Base-by-base conservation (phyloP, 2,329 filamentous ascomycete species). In the Xylaria sp. region DNA sequence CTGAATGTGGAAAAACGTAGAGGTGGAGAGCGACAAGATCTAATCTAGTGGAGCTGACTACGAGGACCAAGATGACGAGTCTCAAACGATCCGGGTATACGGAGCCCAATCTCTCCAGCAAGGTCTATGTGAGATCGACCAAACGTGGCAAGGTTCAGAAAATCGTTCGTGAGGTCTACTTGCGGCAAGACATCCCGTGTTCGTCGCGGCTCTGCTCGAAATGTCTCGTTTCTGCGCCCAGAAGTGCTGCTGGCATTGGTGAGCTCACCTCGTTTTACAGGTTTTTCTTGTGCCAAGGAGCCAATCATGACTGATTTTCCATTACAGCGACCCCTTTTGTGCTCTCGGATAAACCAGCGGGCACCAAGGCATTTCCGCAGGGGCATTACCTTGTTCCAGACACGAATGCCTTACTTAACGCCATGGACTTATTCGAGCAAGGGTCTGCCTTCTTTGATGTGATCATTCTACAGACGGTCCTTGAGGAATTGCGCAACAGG, bases 61-160 rank as follows among this genome's bases (percentile, higher is more conserved):
- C 13, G 25, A 55, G 65, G 20, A 42, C 25, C 53, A 51, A 22
- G 5, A 91, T 91, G 89, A 87, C 88, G 66, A 90, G 88, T 74
- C 83, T 91, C 68, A 91, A 91, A 77, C 80, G 89, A 75, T 82
- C 84, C 9, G 77, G 83, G 51, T 84, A 83, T 29, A 79, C 81
- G 29, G 86, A 88, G 33, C 84, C 90, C 53, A 97, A 92, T 77
- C 91, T 98, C 71, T 95, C 94, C 36, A 97, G 92, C 87, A 99
- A 98, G 82, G 89, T 96, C 74, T 99, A 96, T 77, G 92, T 99
- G 70, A 89, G 96, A 67, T 97, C 96, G 29, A 97, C 95, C 54
- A 94, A 93, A 81, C 96, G 90, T 80, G 96, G 96, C 80, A 97
- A 97, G 83, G 95, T 98, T 67, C 96, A 98, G 80, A 99, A 99